These are phyloP conservation scores for Neurospora cerealis DNA, from an alignment of 495 filamentous ascomycete species.

Conservation along the genomic window DNA sequence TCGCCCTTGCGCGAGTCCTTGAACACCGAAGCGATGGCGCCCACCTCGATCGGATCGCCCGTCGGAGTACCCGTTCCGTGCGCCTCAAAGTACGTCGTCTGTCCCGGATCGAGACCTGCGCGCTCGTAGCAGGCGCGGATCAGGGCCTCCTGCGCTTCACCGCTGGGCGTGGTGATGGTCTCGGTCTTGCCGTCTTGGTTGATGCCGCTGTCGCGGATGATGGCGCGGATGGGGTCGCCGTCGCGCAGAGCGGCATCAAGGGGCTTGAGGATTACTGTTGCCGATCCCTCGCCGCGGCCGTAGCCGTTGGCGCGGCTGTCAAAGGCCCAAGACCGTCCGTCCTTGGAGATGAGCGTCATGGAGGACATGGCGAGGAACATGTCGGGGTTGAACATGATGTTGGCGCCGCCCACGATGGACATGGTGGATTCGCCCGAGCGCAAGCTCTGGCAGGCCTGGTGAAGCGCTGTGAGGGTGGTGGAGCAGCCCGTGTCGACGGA, in stretches of 20 bases:
- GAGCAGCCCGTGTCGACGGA: constrained; percentile 54
- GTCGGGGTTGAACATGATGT: constrained; percentile 25
- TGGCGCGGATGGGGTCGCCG: constrained; percentile 46
- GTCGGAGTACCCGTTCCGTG: constrained; percentile 48
- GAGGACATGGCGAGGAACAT: constrained; percentile 27
- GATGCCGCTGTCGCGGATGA: constrained; percentile 47
- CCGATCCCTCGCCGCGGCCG: constrained; percentile 49
- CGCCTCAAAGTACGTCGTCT: constrained; percentile 40
- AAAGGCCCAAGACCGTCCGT: constrained; percentile 28
- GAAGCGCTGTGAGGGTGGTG: constrained; percentile 39
- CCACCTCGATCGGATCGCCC: constrained; percentile 48
- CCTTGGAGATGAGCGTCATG: constrained; percentile 23
- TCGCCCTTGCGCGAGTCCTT: constrained; percentile 17
- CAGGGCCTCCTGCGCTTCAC: constrained; percentile 39
- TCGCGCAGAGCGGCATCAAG: constrained; percentile 45
- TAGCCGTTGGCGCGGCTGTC: constrained; percentile 54
- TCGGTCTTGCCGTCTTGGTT: constrained; percentile 48
- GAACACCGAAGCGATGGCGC: constrained; percentile 36
- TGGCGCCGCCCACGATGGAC: constrained; percentile 35
- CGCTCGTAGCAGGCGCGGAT: constrained; percentile 39
- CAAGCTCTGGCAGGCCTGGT: constrained; percentile 40
- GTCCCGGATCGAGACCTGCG: constrained; percentile 31
- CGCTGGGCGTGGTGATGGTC: constrained; percentile 36
- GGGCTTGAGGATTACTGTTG: constrained; percentile 46
- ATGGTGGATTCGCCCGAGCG: constrained; percentile 36